Evolutionary conservation across 2,329 filamentous ascomycete species (phyloP).

Genomic region (Colletotrichum salicis): DNA sequence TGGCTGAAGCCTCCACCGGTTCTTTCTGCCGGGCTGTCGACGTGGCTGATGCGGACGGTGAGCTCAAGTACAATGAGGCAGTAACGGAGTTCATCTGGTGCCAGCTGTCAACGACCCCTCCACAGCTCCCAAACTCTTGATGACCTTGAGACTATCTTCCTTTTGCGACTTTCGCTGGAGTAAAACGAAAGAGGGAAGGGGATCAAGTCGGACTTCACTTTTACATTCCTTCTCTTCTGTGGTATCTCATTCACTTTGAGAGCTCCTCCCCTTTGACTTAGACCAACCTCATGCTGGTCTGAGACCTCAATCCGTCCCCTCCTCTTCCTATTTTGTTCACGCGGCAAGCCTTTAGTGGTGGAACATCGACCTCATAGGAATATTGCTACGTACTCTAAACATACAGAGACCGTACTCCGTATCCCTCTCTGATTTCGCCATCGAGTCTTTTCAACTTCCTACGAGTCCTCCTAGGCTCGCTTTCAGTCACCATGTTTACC

Average conservation of each 20-base stretch:
- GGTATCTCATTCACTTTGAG: background rate
- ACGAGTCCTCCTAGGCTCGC: background rate
- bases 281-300: background rate
- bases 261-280: background rate
- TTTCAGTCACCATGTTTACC: constrained; percentile 46
- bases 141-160: too few relatives aligned
- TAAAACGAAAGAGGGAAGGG: background rate
- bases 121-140: background rate
- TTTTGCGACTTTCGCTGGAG: background rate
- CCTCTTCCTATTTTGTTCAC: background rate
- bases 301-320: background rate
- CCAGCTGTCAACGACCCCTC: background rate
- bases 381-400: background rate
- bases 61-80: background rate
- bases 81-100: background rate
- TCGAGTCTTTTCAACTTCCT: background rate
- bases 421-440: background rate
- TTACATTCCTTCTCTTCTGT: background rate
- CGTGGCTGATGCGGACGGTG: constrained; percentile 2
- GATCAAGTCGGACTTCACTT: background rate
- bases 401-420: background rate
- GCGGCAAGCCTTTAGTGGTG: background rate
- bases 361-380: background rate
- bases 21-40: constrained; percentile 15
- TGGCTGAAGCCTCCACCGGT: constrained; percentile 4